Conservation (phyloP, 2,329 filamentous ascomycete species). For the Fusarium longipes region DNA sequence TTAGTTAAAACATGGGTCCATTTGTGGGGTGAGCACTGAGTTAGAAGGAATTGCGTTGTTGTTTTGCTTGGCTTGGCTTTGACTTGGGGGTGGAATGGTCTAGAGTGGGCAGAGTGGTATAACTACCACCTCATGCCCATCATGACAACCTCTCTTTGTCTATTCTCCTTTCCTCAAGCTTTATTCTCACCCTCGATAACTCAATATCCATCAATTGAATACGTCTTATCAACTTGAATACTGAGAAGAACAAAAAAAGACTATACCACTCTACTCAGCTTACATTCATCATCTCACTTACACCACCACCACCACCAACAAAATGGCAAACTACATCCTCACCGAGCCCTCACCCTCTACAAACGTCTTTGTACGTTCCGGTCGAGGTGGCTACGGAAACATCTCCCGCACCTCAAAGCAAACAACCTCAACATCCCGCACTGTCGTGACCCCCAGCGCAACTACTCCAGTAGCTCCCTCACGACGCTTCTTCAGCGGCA, state of each 20-base stretch:
- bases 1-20: constrained; percentile 19
- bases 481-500: constrained; percentile 71
- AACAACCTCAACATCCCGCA: constrained; percentile 58
- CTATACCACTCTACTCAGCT: constrained; percentile 6
- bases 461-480: constrained; percentile 50
- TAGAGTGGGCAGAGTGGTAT: constrained; percentile 26
- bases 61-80: constrained; percentile 12
- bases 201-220: neutral
- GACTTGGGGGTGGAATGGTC: constrained; percentile 24
- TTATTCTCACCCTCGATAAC: constrained; percentile 1
- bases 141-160: constrained; percentile 35
- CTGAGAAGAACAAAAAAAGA: constrained; percentile 8
- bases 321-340: constrained; percentile 50
- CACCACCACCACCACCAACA: constrained; percentile 21
- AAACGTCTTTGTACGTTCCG: constrained; percentile 58
- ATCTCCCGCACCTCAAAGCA: constrained; percentile 62
- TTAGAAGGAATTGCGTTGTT: constrained; percentile 29
- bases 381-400: constrained; percentile 68
- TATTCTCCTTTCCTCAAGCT: constrained; percentile 8
- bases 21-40: constrained; percentile 42
- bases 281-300: constrained; percentile 23
- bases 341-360: constrained; percentile 50
- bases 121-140: constrained; percentile 40
- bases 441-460: constrained; percentile 55
- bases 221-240: neutral